These are phyloP conservation scores for Inga oerstediana DNA, from an alignment of 306 rosid genomes.

Conservation along the genomic window DNA sequence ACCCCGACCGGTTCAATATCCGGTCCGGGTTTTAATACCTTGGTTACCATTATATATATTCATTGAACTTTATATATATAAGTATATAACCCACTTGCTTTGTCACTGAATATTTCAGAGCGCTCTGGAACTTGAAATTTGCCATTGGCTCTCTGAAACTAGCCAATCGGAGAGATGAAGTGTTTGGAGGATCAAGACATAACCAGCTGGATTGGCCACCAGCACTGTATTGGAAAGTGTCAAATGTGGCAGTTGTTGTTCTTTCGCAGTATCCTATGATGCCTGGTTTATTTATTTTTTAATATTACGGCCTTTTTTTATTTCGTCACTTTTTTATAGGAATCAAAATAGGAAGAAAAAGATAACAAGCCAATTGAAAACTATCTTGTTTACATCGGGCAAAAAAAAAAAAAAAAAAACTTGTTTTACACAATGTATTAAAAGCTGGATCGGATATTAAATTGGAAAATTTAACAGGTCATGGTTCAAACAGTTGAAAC, in stretches of 20 bases:
- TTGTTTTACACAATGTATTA: no score
- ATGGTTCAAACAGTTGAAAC: no score
- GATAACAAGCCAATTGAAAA: no score
- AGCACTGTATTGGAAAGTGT: not conserved
- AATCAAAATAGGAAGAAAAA: no score
- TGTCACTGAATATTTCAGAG: not conserved
- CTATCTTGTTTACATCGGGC: no score
- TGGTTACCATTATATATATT: not conserved
- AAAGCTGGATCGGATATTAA: no score
- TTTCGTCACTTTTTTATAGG: no score
- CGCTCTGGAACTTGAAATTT: slow-evolving; percentile 4
- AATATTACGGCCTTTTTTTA: no score
- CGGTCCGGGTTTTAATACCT: no score
- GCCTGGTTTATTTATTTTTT: not conserved
- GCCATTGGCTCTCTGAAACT: not conserved
- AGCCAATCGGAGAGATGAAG: slow-evolving; percentile 21
- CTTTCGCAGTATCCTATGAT: not conserved
- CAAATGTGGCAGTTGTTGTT: not conserved
- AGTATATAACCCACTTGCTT: not conserved
- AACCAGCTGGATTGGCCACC: not conserved
- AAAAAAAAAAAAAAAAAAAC: no score
- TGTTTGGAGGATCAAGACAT: not conserved
- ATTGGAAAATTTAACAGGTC: no score
- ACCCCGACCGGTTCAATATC: no score
- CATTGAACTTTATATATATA: not conserved